These are phyloP conservation scores for Anaeromyces robustus DNA, from an alignment of 192 early-diverging fungal species.

Conservation along the genomic window DNA sequence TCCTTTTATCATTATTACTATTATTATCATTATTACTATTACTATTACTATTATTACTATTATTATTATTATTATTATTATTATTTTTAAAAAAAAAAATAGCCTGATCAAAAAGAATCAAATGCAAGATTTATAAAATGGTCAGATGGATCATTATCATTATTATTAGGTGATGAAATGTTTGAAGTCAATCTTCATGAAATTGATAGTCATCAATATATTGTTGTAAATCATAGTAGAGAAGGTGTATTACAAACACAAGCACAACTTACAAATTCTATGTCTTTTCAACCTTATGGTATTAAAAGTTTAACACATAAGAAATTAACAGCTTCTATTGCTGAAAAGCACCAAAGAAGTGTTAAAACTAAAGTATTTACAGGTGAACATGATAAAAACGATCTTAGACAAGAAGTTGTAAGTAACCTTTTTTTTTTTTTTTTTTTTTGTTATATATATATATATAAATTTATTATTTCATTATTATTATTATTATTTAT, in stretches of 20 bases:
- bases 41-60: no score
- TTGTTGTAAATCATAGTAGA: conserved; percentile 32
- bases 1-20: no score
- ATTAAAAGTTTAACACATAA: conserved; percentile 39
- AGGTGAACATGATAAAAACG: neutral
- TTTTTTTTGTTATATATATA: no score
- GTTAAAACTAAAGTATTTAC: conserved; percentile 45
- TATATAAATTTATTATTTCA: no score
- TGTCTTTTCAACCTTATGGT: conserved; percentile 50
- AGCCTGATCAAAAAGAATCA: conserved; percentile 31
- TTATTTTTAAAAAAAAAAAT: no score
- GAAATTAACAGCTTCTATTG: conserved; percentile 46
- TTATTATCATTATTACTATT: no score
- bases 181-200: conserved; percentile 46
- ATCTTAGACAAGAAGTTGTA: neutral
- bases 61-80: no score
- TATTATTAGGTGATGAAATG: conserved; percentile 55
- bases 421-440: neutral
- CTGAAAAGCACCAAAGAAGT: conserved; percentile 47
- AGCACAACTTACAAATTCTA: conserved; percentile 31
- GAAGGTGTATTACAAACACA: conserved; percentile 52
- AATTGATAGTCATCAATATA: conserved; percentile 40
- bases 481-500: no score
- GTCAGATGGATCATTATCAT: conserved; percentile 56
- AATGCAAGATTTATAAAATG: conserved; percentile 62